Evolutionary conservation across 2,329 filamentous ascomycete species (phyloP), one percentile per base, ranked within the genome.

Genomic region (Penicillium corylophilum): DNA sequence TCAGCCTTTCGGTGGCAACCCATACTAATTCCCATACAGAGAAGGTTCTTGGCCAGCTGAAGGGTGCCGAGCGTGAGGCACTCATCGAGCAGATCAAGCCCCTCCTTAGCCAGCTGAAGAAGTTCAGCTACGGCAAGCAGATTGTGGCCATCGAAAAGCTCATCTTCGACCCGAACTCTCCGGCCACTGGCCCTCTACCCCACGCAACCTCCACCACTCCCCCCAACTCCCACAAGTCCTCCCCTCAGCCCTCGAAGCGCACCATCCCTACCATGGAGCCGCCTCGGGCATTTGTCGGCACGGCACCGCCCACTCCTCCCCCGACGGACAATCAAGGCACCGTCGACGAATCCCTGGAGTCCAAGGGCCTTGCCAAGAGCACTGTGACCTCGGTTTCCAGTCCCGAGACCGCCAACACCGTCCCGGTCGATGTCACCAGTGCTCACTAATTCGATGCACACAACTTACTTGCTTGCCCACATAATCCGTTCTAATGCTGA

Each of bases 271-370:
- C 48, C 44, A 54, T 68, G 68, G 46, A 69, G 65, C 70, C 36
- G 70, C 78, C 41, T 71, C 77, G 54, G 71, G 77, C 50, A 71
- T 74, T 64, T 71, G 74, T 72, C 79, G 84, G 47, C 16, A 76
- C 78, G 9, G 79, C 81, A 0, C 82, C 85, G 8, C 87, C 86
- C 1, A 88, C 87, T 1, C 79, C 79, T 20, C 78, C 89, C 48
- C 88, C 85, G 2, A 86, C 81, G 60, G 86, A 86, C 61, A 82
- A 82, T 35, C 88, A 88, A 65, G 88, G 84, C 63, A 80, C 82
- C 44, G 68, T 74, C 28, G 77, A 79, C 49, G 74, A 70, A 48
- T 67, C 73, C 62, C 66, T 74, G 4, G 67, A 70, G 41, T 54
- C 65, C 13, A 73, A 73, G 56, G 64, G 60, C 13, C 63, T 70